Evolutionary conservation across 116 monocot genomes (phyloP), one percentile per base, ranked within the genome.

Genomic region (Thalassia testudinum): DNA sequence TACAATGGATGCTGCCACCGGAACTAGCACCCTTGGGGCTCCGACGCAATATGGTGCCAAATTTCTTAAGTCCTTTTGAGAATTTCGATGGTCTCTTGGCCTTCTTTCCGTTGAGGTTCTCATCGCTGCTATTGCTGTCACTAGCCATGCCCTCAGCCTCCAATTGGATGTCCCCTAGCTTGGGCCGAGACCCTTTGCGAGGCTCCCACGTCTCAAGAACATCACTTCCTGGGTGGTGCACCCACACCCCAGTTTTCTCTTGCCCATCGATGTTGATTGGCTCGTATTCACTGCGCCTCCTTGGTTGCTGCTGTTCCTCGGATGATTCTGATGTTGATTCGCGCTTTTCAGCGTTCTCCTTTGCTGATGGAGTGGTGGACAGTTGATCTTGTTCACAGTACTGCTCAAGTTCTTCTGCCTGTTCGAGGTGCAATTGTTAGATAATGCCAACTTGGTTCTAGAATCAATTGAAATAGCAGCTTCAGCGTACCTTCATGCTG

Each of bases 171-270:
- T 70, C 70, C 15, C 56, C 43, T 16, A 27, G 69, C 24, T 71
- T 67, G 14, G 52, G 48, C 21, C 68, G 64, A 34, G 30, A n/a
- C 13, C 92, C 86, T 74, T 77, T 86, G 47, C 92, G 71, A 0
- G 74, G 66, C 54, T 92, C 82, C 82, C 82, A 92, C 61, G 64
- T 70, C 61, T 77, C 77, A 20, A 63, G 55, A 34, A 76, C 64
- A 37, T 70, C 65, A 42, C 26, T 65, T 0, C 92, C 86, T 16
- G 86, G 92, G 1, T 42, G 82, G 65, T 83, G 83, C 25, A 92
- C 80, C 76, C 77, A 86, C 42, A 83, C 26, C 49, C 77, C 75
- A 0, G 66, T 68, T 49, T 75, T 65, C 24, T 83, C 77, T 62
- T 73, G 75, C 52, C 91, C 91, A 53, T 76, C 66, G 2, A 91